Evolutionary conservation across 169 alveolate species (phyloP).

Genomic region (Plasmodium cynomolgi): DNA sequence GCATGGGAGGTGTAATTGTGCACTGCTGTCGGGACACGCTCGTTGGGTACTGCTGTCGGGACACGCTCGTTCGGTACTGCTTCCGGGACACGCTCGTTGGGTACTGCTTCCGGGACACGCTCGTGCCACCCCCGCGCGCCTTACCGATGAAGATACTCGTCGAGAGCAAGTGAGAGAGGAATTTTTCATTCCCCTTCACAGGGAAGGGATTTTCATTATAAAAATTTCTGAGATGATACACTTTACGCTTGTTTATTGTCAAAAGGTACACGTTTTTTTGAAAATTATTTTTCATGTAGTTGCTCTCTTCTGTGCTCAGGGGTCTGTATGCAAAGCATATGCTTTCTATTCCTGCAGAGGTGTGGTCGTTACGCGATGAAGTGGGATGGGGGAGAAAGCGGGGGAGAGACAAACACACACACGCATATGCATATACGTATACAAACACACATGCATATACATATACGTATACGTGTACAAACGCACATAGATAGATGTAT

Average conservation of each 20-base stretch:
- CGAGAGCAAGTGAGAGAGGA: constrained; percentile 40
- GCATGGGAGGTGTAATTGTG: too few relatives aligned
- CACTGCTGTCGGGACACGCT: too few relatives aligned
- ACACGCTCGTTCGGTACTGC: too few relatives aligned
- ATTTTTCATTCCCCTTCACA: constrained; percentile 32
- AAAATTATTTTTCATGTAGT: constrained; percentile 20
- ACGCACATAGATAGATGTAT: background rate
- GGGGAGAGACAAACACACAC: background rate
- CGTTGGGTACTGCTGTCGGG: too few relatives aligned
- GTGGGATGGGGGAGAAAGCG: too few relatives aligned
- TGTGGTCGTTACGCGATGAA: too few relatives aligned
- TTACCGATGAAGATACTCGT: constrained; percentile 66
- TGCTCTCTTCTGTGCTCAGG: constrained; percentile 23
- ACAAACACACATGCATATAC: background rate
- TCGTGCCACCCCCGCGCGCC: too few relatives aligned
- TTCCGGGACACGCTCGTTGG: too few relatives aligned
- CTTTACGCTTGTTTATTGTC: constrained; percentile 43
- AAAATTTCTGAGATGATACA: constrained; percentile 27
- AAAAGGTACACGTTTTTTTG: constrained; percentile 30
- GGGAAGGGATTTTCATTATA: constrained; percentile 43
- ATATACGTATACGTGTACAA: too few relatives aligned
- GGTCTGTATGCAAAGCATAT: constrained; percentile 66
- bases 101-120: too few relatives aligned
- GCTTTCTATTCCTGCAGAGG: constrained; percentile 34
- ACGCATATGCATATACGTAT: too few relatives aligned